phyloP scores from a whole-genome alignment of 2,329 filamentous ascomycete genomes.

The Pleomassaria siparia region DNA sequence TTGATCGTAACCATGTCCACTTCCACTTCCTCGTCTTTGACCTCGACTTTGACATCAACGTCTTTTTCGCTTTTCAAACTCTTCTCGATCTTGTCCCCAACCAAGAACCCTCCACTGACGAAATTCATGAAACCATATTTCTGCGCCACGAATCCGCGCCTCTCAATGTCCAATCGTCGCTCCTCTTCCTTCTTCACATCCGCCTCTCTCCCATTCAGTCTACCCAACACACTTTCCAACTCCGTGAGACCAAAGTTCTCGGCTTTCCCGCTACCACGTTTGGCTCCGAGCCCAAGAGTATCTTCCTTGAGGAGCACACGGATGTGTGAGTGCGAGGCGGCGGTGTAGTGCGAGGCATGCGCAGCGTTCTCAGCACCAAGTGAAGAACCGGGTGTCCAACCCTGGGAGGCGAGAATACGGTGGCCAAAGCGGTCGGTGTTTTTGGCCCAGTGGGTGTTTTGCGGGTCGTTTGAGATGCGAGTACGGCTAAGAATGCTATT shows the following conservation, averaged over 20 bases:
- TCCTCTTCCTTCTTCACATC: slow-evolving; percentile 70
- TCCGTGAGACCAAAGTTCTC: slow-evolving; percentile 83
- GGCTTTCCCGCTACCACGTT: slow-evolving; percentile 65
- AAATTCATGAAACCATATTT: slow-evolving; percentile 84
- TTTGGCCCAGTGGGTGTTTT: slow-evolving; percentile 91
- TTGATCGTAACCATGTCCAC: slow-evolving; percentile 39
- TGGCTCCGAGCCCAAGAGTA: slow-evolving; percentile 84
- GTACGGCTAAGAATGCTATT: slow-evolving; percentile 49
- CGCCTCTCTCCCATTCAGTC: slow-evolving; percentile 86
- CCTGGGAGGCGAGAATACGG: slow-evolving; percentile 82
- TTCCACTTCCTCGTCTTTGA: slow-evolving; percentile 44
- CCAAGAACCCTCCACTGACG: slow-evolving; percentile 76
- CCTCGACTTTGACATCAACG: slow-evolving; percentile 30
- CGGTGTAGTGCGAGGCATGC: slow-evolving; percentile 75
- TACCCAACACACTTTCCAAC: slow-evolving; percentile 81
- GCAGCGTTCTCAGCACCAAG: slow-evolving; percentile 76
- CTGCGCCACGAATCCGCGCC: slow-evolving; percentile 71
- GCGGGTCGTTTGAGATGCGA: slow-evolving; percentile 87
- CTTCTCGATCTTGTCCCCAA: slow-evolving; percentile 58
- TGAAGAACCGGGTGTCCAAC: slow-evolving; percentile 84
- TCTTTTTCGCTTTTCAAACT: slow-evolving; percentile 48
- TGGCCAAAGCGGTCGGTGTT: slow-evolving; percentile 84
- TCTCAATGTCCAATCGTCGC: slow-evolving; percentile 68
- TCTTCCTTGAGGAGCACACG: slow-evolving; percentile 86
- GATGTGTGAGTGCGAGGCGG: slow-evolving; percentile 82